Base-by-base conservation (phyloP, 1,284 basidiomycete genomes). In the Phenoliferia sp. region DNA sequence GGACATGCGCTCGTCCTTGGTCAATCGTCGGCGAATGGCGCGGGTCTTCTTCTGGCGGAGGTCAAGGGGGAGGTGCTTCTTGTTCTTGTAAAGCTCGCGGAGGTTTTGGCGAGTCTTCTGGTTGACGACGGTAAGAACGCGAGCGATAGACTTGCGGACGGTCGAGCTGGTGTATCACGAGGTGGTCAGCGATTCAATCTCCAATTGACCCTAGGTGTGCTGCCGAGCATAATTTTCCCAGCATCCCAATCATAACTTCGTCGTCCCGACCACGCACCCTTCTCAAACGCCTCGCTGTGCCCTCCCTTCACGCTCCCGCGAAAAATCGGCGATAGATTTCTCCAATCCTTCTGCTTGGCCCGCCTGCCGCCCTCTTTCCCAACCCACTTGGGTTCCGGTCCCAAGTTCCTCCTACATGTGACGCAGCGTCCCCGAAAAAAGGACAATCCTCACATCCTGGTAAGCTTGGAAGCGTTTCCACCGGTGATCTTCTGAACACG, bases 121-220 rank as follows among this genome's bases (percentile, higher is more conserved):
- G 90, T 97, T 98, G 85, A 90, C 95, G 77, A 99, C 94, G 61
- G 96, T 99, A 83, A 98, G 83, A 74, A 99, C 95, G 71, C 96
- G 93, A 73, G 96, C 96, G 79, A 99, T 94, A 76, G 93, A 95
- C 85, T 99, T 99, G 85, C 96, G 94, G 81, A 97, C 91, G 76
- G 91, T 86, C 83, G 90, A 89, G 83, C 95, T 99, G 64, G 31
- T 50, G 32, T 60, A 3, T 22, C 12, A 39, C 15, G 33, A 19
- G 56, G 29, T 3, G n/a, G 63, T 68, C 59, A 61, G 48, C 35
- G 63, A n/a, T 35, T 36, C 33, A 22, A 16, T 34, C 33, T 52
- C 59, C 17, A n/a, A 44, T 22, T 22, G 34, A 48, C 10, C 31
- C 19, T 61, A 19, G 54, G 54, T 55, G 54, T 31, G 54, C 54